Percentiles rank a stretch among this genome's conserved stretches.
Evolutionary conservation across 441 rosid species (phyloP).

Genomic region (Euphorbia neoarborescens): DNA sequence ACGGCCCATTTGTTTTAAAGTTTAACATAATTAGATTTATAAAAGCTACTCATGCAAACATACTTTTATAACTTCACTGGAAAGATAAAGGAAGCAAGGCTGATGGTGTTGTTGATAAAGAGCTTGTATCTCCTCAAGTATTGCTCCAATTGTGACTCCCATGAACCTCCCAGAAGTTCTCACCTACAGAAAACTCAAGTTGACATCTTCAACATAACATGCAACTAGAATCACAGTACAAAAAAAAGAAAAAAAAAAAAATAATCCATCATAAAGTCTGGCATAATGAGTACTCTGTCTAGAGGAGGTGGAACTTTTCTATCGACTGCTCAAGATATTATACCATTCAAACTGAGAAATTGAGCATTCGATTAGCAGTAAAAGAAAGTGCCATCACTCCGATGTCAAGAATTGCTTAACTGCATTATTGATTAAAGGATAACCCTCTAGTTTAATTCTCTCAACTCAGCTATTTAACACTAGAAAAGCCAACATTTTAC

Average conservation of each 20-base stretch:
- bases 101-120: constrained; percentile 91
- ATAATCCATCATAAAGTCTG: background rate
- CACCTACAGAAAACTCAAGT: constrained; percentile 44
- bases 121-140: constrained; percentile 88
- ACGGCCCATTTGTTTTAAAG: constrained; percentile 17
- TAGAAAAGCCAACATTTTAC: constrained; percentile 16
- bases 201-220: constrained; percentile 7
- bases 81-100: constrained; percentile 92
- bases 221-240: background rate
- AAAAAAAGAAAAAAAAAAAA: background rate
- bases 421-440: background rate
- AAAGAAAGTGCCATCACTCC: background rate
- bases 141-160: constrained; percentile 85
- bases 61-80: constrained; percentile 93
- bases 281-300: background rate
- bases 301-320: background rate
- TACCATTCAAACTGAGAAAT: background rate
- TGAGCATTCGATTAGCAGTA: background rate
- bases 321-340: background rate
- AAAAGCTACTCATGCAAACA: background rate
- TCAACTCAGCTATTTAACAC: constrained; percentile 5
- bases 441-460: constrained; percentile 6
- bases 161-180: constrained; percentile 94
- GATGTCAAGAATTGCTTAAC: background rate
- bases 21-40: background rate